phyloP scores from a whole-genome alignment of 1,139 yeast genomes.

The Diutina catenulata region DNA sequence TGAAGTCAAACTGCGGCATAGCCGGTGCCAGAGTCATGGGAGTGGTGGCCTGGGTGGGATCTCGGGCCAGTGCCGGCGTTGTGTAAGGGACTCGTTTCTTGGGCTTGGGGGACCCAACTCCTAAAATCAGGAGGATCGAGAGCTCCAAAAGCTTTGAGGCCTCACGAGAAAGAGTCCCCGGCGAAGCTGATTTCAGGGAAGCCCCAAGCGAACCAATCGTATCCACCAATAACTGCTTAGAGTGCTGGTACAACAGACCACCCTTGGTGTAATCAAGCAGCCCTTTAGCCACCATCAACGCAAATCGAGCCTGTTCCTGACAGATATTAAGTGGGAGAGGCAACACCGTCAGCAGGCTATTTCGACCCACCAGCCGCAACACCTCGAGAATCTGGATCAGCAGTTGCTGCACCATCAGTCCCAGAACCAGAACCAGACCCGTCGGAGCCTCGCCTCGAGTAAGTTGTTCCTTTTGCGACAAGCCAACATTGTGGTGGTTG shows the following conservation, averaged over 20 bases:
- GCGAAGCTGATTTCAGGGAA: no score
- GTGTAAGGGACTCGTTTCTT: background rate
- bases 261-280: slow-evolving; percentile 75
- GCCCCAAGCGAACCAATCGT: slow-evolving; percentile 31
- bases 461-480: slow-evolving; percentile 28
- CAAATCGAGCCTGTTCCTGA: slow-evolving; percentile 54
- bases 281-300: slow-evolving; percentile 66
- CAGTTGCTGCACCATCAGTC: slow-evolving; percentile 66
- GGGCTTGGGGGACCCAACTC: slow-evolving; percentile 12
- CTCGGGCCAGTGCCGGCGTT: background rate
- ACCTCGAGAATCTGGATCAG: slow-evolving; percentile 56
- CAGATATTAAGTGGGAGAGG: slow-evolving; percentile 69
- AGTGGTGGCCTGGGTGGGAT: background rate
- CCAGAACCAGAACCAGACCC: slow-evolving; percentile 27
- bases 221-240: slow-evolving; percentile 41
- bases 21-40: background rate
- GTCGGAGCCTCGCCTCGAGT: slow-evolving; percentile 13
- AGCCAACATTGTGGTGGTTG: slow-evolving; percentile 33
- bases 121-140: slow-evolving; percentile 43
- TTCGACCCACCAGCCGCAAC: slow-evolving; percentile 35
- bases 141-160: slow-evolving; percentile 45
- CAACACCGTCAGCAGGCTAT: slow-evolving; percentile 25
- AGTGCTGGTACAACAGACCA: slow-evolving; percentile 66
- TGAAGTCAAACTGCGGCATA: background rate
- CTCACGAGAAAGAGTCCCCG: slow-evolving; percentile 49